Conservation (phyloP, 2,329 filamentous ascomycete genomes). For the Alternaria sp. region DNA sequence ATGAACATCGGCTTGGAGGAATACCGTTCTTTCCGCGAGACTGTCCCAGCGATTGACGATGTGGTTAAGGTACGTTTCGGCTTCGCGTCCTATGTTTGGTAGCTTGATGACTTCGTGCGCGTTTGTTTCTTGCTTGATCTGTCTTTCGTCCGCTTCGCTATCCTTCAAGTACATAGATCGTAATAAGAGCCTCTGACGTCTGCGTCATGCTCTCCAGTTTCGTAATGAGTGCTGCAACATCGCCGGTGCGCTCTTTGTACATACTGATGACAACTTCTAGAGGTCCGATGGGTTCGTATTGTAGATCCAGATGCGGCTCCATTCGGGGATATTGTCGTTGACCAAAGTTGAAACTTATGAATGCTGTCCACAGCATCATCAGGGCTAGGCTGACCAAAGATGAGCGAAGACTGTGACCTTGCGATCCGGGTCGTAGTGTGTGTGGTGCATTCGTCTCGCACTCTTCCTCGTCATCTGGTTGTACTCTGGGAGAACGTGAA, state of each 20-base stretch:
- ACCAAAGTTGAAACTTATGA: slow-evolving; percentile 33
- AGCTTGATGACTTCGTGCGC: slow-evolving; percentile 39
- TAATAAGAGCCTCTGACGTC: slow-evolving; percentile 32
- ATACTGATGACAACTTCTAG: slow-evolving; percentile 52
- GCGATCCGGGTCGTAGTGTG: background rate
- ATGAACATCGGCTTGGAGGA: slow-evolving; percentile 58
- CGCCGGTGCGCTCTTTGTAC: slow-evolving; percentile 46
- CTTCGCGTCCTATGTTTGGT: slow-evolving; percentile 57
- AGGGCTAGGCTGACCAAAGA: slow-evolving; percentile 19
- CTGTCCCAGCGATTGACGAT: slow-evolving; percentile 56
- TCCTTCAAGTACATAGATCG: slow-evolving; percentile 51
- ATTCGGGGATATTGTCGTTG: slow-evolving; percentile 15
- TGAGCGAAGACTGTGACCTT: slow-evolving; percentile 7
- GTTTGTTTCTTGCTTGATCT: slow-evolving; percentile 32
- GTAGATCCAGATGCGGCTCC: slow-evolving; percentile 24
- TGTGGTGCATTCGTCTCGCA: background rate
- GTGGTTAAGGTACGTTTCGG: slow-evolving; percentile 59
- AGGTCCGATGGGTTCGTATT: slow-evolving; percentile 30
- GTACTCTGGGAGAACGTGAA: background rate
- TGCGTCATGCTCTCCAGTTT: slow-evolving; percentile 32
- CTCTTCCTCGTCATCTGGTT: slow-evolving; percentile 16
- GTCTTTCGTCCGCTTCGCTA: slow-evolving; percentile 28
- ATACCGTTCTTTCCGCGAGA: slow-evolving; percentile 58
- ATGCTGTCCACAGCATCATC: slow-evolving; percentile 28
- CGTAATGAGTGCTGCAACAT: slow-evolving; percentile 36